Percentiles rank a stretch among this genome's conserved stretches.
phyloP scores from a whole-genome alignment of 345 rosid genomes.

The Carallia pectinifolia region DNA sequence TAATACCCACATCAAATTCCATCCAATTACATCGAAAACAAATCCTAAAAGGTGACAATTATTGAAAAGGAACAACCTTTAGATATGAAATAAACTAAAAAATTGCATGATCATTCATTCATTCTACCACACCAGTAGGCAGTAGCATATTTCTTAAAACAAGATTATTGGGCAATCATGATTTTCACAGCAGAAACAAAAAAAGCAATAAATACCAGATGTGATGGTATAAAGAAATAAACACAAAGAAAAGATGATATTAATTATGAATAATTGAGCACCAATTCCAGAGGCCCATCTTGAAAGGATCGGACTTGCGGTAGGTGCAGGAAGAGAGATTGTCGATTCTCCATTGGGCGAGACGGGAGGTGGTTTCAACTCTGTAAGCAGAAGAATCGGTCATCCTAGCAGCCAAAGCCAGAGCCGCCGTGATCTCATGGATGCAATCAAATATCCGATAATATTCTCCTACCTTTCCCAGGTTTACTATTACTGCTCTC shows the following conservation, averaged over 20 bases:
- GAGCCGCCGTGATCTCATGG: constrained; percentile 83
- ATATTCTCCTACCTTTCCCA: constrained; percentile 92
- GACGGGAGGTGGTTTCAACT: constrained; percentile 87
- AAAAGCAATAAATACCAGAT: too few relatives aligned
- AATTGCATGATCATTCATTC: background rate
- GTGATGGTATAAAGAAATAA: background rate
- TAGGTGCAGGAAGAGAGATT: constrained; percentile 77
- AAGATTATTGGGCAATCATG: background rate
- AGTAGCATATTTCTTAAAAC: background rate
- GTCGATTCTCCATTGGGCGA: constrained; percentile 97
- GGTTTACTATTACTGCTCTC: constrained; percentile 48
- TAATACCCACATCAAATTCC: background rate
- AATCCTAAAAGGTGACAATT: background rate
- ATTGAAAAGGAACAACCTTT: background rate
- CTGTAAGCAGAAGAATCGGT: constrained; percentile 78
- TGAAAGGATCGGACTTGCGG: constrained; percentile 98
- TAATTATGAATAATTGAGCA: constrained; percentile 7
- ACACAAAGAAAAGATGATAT: background rate
- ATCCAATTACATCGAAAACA: background rate
- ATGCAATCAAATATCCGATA: constrained; percentile 73
- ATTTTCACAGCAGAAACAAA: background rate
- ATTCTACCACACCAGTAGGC: too few relatives aligned
- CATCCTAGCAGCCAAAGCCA: constrained; percentile 87
- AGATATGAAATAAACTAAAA: background rate
- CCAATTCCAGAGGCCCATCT: constrained; percentile 97